Base-by-base conservation (phyloP, 768 basidiomycete genomes). In the Leccinum pellstonianum region DNA sequence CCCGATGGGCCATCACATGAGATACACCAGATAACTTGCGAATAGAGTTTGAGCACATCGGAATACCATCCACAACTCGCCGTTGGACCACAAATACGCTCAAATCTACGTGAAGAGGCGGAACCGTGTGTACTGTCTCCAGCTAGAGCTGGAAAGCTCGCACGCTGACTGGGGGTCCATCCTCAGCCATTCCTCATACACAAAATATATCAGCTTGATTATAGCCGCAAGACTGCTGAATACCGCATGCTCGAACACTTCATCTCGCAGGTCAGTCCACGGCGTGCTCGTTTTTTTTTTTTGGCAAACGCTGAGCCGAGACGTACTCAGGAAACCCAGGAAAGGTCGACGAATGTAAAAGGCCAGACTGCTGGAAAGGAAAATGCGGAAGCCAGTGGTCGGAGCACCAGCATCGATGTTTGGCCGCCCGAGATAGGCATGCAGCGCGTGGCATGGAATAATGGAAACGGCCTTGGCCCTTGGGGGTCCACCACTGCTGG, bases 231-330 rank as follows among this genome's bases (percentile, higher is more conserved):
- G 6, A 83, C 83, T 0, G 83, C 84, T 19, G 85, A 91, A 60
- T 94, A 83, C 69, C 80, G 95, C 23, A 93, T 98, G 87, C 75
- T 95, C n/a, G 96, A 98, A 59, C 83, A 84, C 23, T 86, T 96
- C 65, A 72, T 89, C 7, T 92, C 95, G 2, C 83, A 86, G 74
- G 94, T 86, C 53, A 43, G 62, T 62, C 43, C 27, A 17, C 41
- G 10, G 41, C 41, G 10, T 9, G 41, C 9, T 4, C 1, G 1
- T 41, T 9, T 64, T n/a, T 19, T 3, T 1, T 41, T 19, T 35
- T 27, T 27, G 14, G 37, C 35, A 6, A 6, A 46, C 0, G 38
- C 48, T 59, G 31, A 57, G 1, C 31, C 15, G 21, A 10, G 4
- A 17, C 5, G 6, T 3, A 46, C 33, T 35, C 60, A 87, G 82